These are phyloP conservation scores for Tetradesmus obliquus DNA, from an alignment of 139 green algal genomes.

Conservation along the genomic window DNA sequence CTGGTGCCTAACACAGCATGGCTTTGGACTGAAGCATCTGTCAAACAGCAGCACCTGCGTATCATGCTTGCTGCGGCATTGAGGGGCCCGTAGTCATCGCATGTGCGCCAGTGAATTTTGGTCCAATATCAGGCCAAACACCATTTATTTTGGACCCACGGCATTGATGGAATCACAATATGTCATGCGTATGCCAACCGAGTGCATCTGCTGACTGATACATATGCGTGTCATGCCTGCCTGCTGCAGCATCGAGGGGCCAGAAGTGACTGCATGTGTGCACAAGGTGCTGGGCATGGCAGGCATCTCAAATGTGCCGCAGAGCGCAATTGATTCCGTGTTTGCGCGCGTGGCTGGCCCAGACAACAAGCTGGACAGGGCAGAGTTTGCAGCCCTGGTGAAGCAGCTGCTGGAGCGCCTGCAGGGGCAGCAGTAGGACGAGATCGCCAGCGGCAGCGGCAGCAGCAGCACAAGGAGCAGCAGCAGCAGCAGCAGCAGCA, in stretches of 20 bases:
- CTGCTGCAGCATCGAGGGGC: constrained; percentile 11
- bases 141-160: too few relatives aligned
- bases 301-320: constrained; percentile 2
- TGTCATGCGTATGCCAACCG: too few relatives aligned
- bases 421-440: neutral
- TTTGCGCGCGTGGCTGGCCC: constrained; percentile 28
- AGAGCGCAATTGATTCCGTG: neutral
- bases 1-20: too few relatives aligned
- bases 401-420: constrained; percentile 14
- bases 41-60: too few relatives aligned
- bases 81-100: too few relatives aligned
- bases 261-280: constrained; percentile 2
- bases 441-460: neutral
- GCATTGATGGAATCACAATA: too few relatives aligned
- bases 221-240: neutral
- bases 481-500: too few relatives aligned
- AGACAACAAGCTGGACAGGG: constrained; percentile 31
- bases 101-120: too few relatives aligned
- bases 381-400: constrained; percentile 22
- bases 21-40: too few relatives aligned
- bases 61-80: too few relatives aligned
- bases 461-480: neutral
- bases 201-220: too few relatives aligned
- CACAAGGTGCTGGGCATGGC: constrained; percentile 8
- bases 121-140: too few relatives aligned